Conservation (phyloP, 2,329 filamentous ascomycete species). For the Penicillium corylophilum region DNA sequence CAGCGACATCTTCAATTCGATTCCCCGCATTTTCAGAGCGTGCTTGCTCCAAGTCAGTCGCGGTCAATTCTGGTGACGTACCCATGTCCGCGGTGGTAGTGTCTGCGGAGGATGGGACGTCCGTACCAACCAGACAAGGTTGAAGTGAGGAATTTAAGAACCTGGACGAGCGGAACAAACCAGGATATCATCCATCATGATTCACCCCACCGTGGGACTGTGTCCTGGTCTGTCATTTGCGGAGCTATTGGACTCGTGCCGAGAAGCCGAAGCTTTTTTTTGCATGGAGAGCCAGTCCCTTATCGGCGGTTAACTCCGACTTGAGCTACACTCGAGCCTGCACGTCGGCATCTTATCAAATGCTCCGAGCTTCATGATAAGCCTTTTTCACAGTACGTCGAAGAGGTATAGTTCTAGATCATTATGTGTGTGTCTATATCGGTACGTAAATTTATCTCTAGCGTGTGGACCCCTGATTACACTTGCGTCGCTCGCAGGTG, state of each 20-base stretch:
- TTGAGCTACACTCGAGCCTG: not conserved
- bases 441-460: too few species aligned
- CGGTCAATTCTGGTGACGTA: not conserved
- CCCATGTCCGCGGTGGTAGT: conserved; percentile 5
- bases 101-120: not conserved
- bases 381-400: not conserved
- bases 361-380: not conserved
- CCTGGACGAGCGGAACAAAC: not conserved
- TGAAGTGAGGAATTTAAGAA: not conserved
- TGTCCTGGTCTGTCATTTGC: conserved; percentile 2
- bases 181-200: not conserved
- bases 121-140: not conserved
- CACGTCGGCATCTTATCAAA: not conserved
- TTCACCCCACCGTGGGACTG: not conserved
- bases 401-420: too few species aligned
- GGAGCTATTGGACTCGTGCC: conserved; percentile 16
- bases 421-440: too few species aligned
- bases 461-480: too few species aligned
- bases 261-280: conserved; percentile 18
- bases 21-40: conserved; percentile 8
- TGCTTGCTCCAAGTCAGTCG: conserved; percentile 6
- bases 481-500: too few species aligned
- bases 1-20: conserved; percentile 3
- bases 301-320: conserved; percentile 11
- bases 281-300: not conserved